Evolutionary conservation across 179 eudicot genomes (phyloP), one percentile per base, ranked within the genome.

Genomic region (Silene coronaria): DNA sequence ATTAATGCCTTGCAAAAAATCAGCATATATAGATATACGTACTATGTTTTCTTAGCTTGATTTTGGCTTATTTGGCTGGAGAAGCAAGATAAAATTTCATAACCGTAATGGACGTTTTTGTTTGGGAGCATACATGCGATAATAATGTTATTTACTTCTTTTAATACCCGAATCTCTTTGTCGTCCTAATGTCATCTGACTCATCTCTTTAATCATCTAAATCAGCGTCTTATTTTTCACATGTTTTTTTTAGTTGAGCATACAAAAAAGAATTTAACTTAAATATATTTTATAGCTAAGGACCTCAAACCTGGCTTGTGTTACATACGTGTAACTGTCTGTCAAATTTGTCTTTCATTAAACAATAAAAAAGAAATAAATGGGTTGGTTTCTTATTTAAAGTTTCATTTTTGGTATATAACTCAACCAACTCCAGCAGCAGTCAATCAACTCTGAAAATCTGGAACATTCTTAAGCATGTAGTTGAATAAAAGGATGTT

Each of bases 81-180:
- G 34, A 24, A 62, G 67, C 67, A 64, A 14, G 68, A 63, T 27
- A 17, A 24, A 66, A 66, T 66, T 65, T 66, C 70, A 66, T 66
- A 66, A 66, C 30, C 46, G 45, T 30, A 28, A 11, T 66, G 7
- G 36, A 66, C 23, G 22, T 34, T 66, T 66, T 17, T 65, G 22
- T 32, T 17, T 6, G n/a, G 45, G 46, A 28, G 22, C 10, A 65
- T 65, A 30, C 23, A 66, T 30, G 22, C 45, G n/a, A 30, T 13
- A 2, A 66, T 27, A 63, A 63, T 26, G 34, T 6, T 66, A 7
- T 62, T 26, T 3, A 30, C 36, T 14, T 65, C 17, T 65, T 34
- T 30, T 19, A 16, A 61, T 62, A 27, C 26, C 66, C 67, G 26
- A 62, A 1, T 24, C 46, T 24, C 46, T 30, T 32, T 32, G 70